Evolutionary conservation across 305 asterid species (phyloP).

Genomic region (Solanum hybrid): DNA sequence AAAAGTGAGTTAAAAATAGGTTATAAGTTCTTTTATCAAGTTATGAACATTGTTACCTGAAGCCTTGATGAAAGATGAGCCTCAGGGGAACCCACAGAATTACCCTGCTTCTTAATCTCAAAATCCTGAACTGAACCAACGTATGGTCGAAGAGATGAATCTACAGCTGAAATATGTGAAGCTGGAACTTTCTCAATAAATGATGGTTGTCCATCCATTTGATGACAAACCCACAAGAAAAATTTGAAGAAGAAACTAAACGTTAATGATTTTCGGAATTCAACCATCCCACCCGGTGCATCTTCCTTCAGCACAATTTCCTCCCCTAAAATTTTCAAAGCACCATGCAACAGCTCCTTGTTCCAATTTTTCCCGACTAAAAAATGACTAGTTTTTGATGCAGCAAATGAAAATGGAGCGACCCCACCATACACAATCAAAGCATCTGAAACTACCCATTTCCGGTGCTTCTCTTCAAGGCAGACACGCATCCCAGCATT

Average conservation of each 20-base stretch:
- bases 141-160: conserved; percentile 49
- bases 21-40: background rate
- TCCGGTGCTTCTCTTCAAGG: conserved; percentile 47
- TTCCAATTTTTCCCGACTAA: conserved; percentile 68
- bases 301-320: conserved; percentile 71
- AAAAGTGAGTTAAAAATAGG: background rate
- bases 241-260: conserved; percentile 85
- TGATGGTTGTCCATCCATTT: conserved; percentile 50
- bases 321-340: conserved; percentile 50
- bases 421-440: conserved; percentile 85
- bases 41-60: conserved; percentile 45
- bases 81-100: conserved; percentile 84
- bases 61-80: conserved; percentile 81
- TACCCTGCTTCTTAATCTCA: conserved; percentile 68
- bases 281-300: conserved; percentile 97
- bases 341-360: conserved; percentile 52
- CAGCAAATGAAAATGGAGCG: conserved; percentile 65
- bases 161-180: conserved; percentile 74
- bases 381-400: conserved; percentile 43
- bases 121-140: conserved; percentile 60
- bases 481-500: conserved; percentile 83
- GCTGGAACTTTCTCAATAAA: conserved; percentile 43
- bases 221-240: conserved; percentile 80
- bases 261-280: conserved; percentile 68
- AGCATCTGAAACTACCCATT: conserved; percentile 74